phyloP scores from a whole-genome alignment of 768 basidiomycete species.

The Tricholoma terreum region DNA sequence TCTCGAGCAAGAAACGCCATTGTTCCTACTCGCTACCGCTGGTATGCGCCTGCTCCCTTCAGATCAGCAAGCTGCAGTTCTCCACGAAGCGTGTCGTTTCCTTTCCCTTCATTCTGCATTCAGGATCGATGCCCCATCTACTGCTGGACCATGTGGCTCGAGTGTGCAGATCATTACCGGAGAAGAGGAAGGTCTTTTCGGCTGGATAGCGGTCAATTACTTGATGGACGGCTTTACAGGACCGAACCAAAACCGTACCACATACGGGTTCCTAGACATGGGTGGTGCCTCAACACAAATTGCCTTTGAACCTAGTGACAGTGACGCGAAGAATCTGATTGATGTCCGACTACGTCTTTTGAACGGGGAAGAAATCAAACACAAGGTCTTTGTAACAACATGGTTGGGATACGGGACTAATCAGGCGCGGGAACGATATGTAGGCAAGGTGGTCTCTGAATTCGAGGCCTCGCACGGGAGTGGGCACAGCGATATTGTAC shows the following conservation, averaged over 20 bases:
- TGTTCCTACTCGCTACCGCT: slow-evolving; percentile 94
- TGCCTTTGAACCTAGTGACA: slow-evolving; percentile 84
- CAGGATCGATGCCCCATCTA: slow-evolving; percentile 62
- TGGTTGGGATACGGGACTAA: slow-evolving; percentile 99
- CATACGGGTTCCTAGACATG: slow-evolving; percentile 99
- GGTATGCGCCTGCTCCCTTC: slow-evolving; percentile 89
- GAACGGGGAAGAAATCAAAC: slow-evolving; percentile 81
- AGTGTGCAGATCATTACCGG: slow-evolving; percentile 94
- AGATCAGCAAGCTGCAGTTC: slow-evolving; percentile 64
- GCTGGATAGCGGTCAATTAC: slow-evolving; percentile 99
- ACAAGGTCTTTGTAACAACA: slow-evolving; percentile 95
- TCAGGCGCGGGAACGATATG: slow-evolving; percentile 91
- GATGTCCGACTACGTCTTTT: slow-evolving; percentile 80
- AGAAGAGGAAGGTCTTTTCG: slow-evolving; percentile 97
- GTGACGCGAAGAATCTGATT: slow-evolving; percentile 61
- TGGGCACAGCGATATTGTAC: slow-evolving; percentile 40
- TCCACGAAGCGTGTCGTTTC: slow-evolving; percentile 76
- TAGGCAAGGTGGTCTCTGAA: slow-evolving; percentile 60
- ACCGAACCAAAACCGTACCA: slow-evolving; percentile 58
- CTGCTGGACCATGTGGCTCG: slow-evolving; percentile 82
- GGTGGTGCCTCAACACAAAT: slow-evolving; percentile 99
- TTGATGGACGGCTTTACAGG: slow-evolving; percentile 92
- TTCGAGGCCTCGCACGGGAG: slow-evolving; percentile 43
- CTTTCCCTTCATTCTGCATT: slow-evolving; percentile 76
- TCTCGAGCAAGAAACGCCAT: slow-evolving; percentile 76